These are phyloP conservation scores for Camellia oleifera DNA, from an alignment of 179 eudicot genomes.

Conservation along the genomic window DNA sequence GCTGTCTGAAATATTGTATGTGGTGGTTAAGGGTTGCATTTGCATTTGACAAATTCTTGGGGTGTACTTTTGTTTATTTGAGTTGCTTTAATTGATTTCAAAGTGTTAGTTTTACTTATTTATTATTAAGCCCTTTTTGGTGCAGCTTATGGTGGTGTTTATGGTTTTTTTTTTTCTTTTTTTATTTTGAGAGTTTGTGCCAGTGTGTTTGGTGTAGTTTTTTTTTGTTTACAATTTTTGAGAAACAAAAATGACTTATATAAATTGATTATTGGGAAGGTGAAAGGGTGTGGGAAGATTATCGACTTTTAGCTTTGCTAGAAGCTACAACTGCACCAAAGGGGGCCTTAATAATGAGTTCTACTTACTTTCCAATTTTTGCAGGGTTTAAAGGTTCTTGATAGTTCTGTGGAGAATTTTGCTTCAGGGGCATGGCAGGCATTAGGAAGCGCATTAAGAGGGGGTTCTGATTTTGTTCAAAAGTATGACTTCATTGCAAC, in stretches of 20 bases:
- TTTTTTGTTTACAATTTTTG: too few relatives aligned
- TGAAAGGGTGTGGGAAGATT: too few relatives aligned
- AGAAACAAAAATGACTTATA: too few relatives aligned
- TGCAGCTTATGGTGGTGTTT: too few relatives aligned
- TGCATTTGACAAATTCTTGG: background rate
- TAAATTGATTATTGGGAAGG: too few relatives aligned
- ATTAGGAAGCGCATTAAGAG: constrained; percentile 73
- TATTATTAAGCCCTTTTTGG: background rate
- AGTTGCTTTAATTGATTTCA: background rate
- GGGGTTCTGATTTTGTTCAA: constrained; percentile 69
- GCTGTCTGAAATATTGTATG: background rate
- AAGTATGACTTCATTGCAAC: constrained; percentile 42
- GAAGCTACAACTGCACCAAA: too few relatives aligned
- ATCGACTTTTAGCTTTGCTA: too few relatives aligned
- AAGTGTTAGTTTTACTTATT: background rate
- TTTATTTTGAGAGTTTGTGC: too few relatives aligned
- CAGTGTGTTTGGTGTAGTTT: too few relatives aligned
- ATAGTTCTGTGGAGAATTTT: constrained; percentile 68
- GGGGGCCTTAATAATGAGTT: background rate
- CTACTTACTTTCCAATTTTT: background rate
- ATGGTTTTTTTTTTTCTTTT: too few relatives aligned
- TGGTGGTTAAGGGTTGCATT: background rate
- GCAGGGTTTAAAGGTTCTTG: constrained; percentile 78
- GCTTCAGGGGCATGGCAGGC: constrained; percentile 97
- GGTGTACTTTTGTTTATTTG: background rate